Conservation (phyloP, 768 basidiomycete species). For the Lentinula sp. region DNA sequence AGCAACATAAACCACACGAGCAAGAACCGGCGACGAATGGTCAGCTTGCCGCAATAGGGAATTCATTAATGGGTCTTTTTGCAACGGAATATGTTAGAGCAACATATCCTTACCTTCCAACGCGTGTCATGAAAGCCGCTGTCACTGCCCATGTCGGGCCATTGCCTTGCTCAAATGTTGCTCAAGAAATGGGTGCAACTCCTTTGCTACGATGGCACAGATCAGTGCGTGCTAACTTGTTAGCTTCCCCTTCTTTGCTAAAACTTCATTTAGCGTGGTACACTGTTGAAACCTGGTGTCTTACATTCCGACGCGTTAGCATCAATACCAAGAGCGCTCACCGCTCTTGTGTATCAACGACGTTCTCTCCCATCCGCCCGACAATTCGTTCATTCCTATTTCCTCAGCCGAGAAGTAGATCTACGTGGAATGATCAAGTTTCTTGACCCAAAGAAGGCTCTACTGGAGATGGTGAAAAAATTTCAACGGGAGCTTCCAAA, state of each 20-base stretch:
- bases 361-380: constrained; percentile 83
- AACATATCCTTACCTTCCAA: constrained; percentile 86
- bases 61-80: constrained; percentile 86
- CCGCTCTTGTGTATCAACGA: constrained; percentile 85
- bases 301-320: constrained; percentile 86
- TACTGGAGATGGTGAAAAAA: constrained; percentile 67
- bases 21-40: constrained; percentile 62
- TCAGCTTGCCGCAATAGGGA: constrained; percentile 71
- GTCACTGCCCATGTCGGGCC: constrained; percentile 91
- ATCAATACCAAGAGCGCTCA: constrained; percentile 79
- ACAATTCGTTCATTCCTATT: constrained; percentile 82
- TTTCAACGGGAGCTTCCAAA: constrained; percentile 60
- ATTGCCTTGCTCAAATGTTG: constrained; percentile 75
- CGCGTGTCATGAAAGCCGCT: constrained; percentile 85
- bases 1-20: constrained; percentile 50
- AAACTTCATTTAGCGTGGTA: constrained; percentile 32
- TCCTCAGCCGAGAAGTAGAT: constrained; percentile 83
- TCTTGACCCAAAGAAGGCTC: constrained; percentile 71
- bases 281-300: constrained; percentile 41
- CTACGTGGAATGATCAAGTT: constrained; percentile 76
- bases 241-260: not conserved
- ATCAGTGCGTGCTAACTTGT: constrained; percentile 40
- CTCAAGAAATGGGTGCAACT: constrained; percentile 76
- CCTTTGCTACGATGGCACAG: constrained; percentile 81
- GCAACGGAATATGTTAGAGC: constrained; percentile 78